phyloP scores from a whole-genome alignment of 441 rosid species.

The Adansonia rubrostipa region DNA sequence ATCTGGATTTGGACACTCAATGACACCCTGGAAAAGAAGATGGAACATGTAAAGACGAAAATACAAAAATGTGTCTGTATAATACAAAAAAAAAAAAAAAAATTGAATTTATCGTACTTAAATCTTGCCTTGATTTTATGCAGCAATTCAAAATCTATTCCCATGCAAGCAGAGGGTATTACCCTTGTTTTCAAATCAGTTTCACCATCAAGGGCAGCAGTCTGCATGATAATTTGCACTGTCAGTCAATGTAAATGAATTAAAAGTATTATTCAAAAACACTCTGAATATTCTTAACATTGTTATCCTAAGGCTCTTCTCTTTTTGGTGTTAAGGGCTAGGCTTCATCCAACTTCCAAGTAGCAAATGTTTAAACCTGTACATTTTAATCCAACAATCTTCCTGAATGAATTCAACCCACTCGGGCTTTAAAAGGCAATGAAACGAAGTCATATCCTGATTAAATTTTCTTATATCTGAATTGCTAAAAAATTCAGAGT shows the following conservation, averaged over 20 bases:
- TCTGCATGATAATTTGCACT: constrained; percentile 51
- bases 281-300: not conserved
- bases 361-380: not conserved
- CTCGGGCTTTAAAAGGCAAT: not conserved
- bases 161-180: constrained; percentile 89
- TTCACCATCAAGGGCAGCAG: constrained; percentile 97
- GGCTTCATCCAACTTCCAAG: not conserved
- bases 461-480: not conserved
- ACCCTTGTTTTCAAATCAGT: constrained; percentile 95
- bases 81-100: not conserved
- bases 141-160: constrained; percentile 84
- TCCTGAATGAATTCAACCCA: constrained; percentile 1
- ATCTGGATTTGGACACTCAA: constrained; percentile 95
- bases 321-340: not conserved
- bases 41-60: constrained; percentile 17
- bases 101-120: not conserved
- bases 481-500: not conserved
- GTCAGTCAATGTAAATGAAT: not conserved
- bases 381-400: not conserved
- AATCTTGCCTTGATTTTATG: constrained; percentile 89
- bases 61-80: not conserved
- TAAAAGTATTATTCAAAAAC: not conserved
- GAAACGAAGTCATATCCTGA: not conserved
- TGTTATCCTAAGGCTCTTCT: not conserved
- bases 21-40: constrained; percentile 74